A percentile compares a stretch with the other conserved stretches of the same genome.
These are phyloP conservation scores for Kodamaea fungicola DNA, from an alignment of 1,139 yeast genomes.

Conservation along the genomic window DNA sequence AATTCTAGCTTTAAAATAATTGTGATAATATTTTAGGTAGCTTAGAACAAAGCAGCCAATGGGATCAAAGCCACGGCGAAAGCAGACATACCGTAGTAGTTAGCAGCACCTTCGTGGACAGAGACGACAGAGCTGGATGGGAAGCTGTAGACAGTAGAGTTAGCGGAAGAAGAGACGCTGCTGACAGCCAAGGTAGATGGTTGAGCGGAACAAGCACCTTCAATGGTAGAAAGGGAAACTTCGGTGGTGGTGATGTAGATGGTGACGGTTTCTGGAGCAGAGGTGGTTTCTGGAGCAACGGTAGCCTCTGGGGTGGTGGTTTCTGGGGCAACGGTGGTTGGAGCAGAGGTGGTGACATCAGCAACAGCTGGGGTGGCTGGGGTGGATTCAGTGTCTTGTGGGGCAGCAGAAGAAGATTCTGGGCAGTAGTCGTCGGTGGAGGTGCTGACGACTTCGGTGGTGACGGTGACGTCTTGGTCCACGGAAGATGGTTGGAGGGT, in stretches of 20 bases:
- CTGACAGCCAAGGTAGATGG: constrained; percentile 2
- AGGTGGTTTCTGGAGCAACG: constrained; percentile 8
- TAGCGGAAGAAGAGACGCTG: constrained; percentile 11
- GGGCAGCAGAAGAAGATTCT: constrained; percentile 3
- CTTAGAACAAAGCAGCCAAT: constrained; percentile 23
- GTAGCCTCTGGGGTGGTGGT: constrained; percentile 12
- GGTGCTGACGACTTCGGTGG: constrained; percentile 2
- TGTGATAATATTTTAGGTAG: constrained; percentile 6
- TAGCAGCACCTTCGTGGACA: constrained; percentile 11
- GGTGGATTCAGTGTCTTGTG: constrained; percentile 3
- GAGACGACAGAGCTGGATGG: constrained; percentile 6
- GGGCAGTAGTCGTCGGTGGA: constrained; percentile 4
- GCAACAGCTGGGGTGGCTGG: constrained; percentile 5
- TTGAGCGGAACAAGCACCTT: background rate
- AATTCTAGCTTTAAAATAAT: constrained; percentile 5
- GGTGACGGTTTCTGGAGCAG: constrained; percentile 7
- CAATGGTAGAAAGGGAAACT: constrained; percentile 6
- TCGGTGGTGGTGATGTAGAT: constrained; percentile 4
- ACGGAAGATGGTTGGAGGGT: constrained; percentile 2
- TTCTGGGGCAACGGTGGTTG: constrained; percentile 6
- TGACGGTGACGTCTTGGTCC: constrained; percentile 5
- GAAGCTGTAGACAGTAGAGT: constrained; percentile 12
- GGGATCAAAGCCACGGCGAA: constrained; percentile 20
- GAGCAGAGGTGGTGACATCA: constrained; percentile 1
- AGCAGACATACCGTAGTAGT: constrained; percentile 10